Conservation (phyloP, 768 basidiomycete genomes). For the Sarcodon aspratus region DNA sequence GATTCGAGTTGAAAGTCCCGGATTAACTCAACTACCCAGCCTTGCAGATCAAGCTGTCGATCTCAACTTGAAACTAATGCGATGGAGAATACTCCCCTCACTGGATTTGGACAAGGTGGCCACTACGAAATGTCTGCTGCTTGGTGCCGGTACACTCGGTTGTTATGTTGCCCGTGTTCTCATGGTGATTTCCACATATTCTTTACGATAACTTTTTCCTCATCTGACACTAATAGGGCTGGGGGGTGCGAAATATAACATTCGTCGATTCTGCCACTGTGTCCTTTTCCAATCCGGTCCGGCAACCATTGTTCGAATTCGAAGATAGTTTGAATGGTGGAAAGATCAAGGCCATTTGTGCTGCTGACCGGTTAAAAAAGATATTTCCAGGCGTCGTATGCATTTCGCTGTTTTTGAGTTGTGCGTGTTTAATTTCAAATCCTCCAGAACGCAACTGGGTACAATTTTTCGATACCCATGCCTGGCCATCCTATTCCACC, state of each 20-base stretch:
- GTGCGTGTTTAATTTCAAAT: neutral
- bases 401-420: slow-evolving; percentile 6
- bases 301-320: slow-evolving; percentile 94
- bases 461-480: slow-evolving; percentile 85
- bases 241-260: slow-evolving; percentile 92
- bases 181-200: slow-evolving; percentile 45
- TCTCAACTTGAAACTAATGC: slow-evolving; percentile 94
- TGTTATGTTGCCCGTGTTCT: slow-evolving; percentile 91
- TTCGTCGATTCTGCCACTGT: slow-evolving; percentile 87
- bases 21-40: slow-evolving; percentile 23
- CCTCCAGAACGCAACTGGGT: slow-evolving; percentile 66
- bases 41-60: slow-evolving; percentile 97
- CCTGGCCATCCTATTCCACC: slow-evolving; percentile 88
- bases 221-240: slow-evolving; percentile 45
- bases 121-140: slow-evolving; percentile 65
- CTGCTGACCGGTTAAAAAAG: slow-evolving; percentile 73
- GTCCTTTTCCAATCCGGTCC: slow-evolving; percentile 95
- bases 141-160: slow-evolving; percentile 93
- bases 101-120: slow-evolving; percentile 86
- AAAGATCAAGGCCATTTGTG: slow-evolving; percentile 87
- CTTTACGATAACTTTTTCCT: neutral
- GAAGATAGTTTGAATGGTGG: slow-evolving; percentile 89
- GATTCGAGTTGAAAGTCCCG: neutral
- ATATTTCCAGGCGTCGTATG: slow-evolving; percentile 90
- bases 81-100: slow-evolving; percentile 88